Conservation (phyloP, 176 grass and related monocot species). For the Bonia amplexicaulis region DNA sequence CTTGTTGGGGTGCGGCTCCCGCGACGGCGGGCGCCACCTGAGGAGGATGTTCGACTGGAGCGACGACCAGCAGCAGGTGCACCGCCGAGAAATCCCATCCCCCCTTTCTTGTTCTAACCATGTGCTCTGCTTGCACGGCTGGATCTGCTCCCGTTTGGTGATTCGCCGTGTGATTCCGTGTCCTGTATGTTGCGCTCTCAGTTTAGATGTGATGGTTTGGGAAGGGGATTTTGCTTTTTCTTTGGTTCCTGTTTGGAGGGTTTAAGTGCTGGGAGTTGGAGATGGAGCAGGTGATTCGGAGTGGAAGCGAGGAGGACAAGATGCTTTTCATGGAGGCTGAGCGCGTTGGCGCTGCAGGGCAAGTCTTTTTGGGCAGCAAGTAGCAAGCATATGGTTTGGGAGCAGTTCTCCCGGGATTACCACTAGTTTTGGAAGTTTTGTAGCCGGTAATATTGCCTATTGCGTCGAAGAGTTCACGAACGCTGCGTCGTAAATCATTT, state of each 20-base stretch:
- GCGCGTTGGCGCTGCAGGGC: background rate
- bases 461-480: background rate
- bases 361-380: background rate
- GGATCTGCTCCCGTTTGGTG: slow-evolving; percentile 19
- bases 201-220: slow-evolving; percentile 10
- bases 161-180: background rate
- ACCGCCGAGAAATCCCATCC: background rate
- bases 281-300: background rate
- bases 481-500: background rate
- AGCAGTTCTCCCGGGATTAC: background rate
- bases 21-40: slow-evolving; percentile 5
- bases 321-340: background rate
- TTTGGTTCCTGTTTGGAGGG: background rate
- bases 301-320: background rate
- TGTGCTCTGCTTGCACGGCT: background rate
- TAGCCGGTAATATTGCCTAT: background rate
- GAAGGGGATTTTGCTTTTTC: background rate
- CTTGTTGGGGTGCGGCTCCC: background rate
- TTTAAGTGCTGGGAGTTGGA: background rate
- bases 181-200: background rate
- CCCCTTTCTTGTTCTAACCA: background rate
- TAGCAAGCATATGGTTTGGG: background rate
- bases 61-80: slow-evolving; percentile 23
- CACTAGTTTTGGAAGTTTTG: background rate
- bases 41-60: slow-evolving; percentile 37